phyloP scores from a whole-genome alignment of 2,329 filamentous ascomycete genomes.

The Trichoderma citrinoviride region DNA sequence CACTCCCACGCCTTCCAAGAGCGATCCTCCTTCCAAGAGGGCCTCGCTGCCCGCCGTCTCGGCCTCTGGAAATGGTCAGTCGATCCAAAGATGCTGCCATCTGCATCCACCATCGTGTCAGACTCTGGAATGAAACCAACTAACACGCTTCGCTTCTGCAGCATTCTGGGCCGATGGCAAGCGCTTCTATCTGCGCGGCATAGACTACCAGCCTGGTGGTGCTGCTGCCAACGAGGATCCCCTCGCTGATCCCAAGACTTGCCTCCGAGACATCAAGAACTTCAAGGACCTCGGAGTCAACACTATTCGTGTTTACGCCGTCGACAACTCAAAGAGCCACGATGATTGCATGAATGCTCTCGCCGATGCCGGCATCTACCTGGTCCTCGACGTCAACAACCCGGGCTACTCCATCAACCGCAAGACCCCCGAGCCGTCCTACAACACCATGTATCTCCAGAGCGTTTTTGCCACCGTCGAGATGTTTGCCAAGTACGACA shows the following conservation, averaged over 20 bases:
- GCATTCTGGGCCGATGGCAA: conserved; percentile 54
- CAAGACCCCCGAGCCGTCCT: conserved; percentile 69
- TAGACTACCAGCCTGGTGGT: conserved; percentile 63
- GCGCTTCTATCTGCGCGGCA: conserved; percentile 59
- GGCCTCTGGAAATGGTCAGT: conserved; percentile 56
- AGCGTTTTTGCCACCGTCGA: conserved; percentile 86
- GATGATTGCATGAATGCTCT: conserved; percentile 81
- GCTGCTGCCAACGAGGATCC: conserved; percentile 63
- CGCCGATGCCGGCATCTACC: conserved; percentile 83
- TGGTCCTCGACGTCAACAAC: conserved; percentile 88
- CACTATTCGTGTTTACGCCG: conserved; percentile 86
- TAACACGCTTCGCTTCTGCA: conserved; percentile 28
- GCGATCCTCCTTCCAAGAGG: conserved; percentile 50
- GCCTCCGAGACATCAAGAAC: conserved; percentile 74
- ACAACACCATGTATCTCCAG: conserved; percentile 83
- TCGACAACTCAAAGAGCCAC: conserved; percentile 82
- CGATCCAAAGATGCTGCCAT: neutral
- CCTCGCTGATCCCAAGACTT: conserved; percentile 66
- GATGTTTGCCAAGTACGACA: conserved; percentile 76
- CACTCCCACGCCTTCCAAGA: conserved; percentile 49
- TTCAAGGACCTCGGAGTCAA: conserved; percentile 88
- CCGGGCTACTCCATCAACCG: conserved; percentile 87
- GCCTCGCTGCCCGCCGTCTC: conserved; percentile 50
- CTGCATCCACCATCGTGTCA: neutral
- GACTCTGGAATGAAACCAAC: neutral